Percentiles rank a stretch among this genome's conserved stretches.
Conservation (phyloP, 169 alveolate species). For the Eimeria brunetti region DNA sequence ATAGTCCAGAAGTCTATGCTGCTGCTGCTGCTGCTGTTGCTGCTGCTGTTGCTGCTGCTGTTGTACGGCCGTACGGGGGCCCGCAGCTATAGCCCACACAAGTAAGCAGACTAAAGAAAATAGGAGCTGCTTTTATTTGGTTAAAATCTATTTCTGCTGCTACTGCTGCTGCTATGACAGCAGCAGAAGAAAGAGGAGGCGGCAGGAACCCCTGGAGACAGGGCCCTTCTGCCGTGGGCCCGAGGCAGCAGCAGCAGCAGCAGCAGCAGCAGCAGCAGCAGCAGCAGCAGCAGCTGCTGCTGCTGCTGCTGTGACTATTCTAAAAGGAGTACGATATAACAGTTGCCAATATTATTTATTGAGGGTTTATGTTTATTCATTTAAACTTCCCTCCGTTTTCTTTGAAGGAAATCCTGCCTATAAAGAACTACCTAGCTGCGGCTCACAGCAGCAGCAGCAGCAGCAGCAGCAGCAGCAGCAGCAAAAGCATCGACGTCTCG, state of each 20-base stretch:
- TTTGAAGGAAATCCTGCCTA: neutral
- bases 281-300: neutral
- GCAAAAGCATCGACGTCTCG: conserved; percentile 47
- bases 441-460: conserved; percentile 6
- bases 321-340: neutral
- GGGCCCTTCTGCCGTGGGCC: conserved; percentile 14
- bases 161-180: neutral
- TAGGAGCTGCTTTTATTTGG: neutral
- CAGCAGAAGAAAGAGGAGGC: neutral
- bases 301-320: neutral
- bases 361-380: neutral
- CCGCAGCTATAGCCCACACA: conserved; percentile 1
- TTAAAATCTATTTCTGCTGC: neutral
- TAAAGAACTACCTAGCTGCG: neutral
- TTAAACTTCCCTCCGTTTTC: neutral
- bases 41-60: conserved; percentile 5
- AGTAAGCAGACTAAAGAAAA: neutral
- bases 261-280: neutral
- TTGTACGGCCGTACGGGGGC: neutral
- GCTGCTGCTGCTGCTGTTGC: neutral
- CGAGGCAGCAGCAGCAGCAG: conserved; percentile 9
- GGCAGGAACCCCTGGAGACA: neutral
- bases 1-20: neutral
- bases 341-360: neutral
- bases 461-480: conserved; percentile 22